Evolutionary conservation across 495 filamentous ascomycete species (phyloP).

Genomic region (Penicillium odoratum): DNA sequence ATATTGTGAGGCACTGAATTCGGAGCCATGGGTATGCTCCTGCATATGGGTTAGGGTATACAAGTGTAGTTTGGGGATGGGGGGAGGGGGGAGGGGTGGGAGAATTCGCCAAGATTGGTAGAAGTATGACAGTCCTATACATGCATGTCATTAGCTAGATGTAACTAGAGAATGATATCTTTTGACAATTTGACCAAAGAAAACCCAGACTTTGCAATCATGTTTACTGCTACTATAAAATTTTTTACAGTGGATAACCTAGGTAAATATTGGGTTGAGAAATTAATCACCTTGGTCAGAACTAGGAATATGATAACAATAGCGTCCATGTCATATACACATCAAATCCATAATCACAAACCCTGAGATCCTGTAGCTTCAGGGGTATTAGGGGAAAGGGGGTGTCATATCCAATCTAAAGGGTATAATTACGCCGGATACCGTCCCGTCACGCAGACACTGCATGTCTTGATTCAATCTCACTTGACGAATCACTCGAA

Average conservation of each 20-base stretch:
- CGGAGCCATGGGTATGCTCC: no score
- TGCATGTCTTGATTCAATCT: slow-evolving; percentile 17
- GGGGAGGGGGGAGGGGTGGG: no score
- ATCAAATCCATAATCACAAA: not conserved
- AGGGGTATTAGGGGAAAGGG: not conserved
- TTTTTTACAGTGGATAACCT: not conserved
- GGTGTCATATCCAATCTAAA: slow-evolving; percentile 4
- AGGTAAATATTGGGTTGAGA: not conserved
- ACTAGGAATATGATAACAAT: not conserved
- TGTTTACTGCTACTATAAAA: not conserved
- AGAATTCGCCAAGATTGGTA: no score
- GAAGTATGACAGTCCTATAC: no score
- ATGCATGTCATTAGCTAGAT: no score
- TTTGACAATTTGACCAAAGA: no score
- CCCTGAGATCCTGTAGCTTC: not conserved
- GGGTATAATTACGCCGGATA: not conserved
- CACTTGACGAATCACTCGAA: slow-evolving; percentile 17
- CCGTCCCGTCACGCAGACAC: not conserved
- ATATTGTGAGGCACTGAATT: no score
- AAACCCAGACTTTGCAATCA: no score
- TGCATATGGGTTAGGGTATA: no score
- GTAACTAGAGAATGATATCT: no score
- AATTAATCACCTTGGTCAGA: not conserved
- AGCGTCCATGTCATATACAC: not conserved
- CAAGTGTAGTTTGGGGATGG: no score